These are phyloP conservation scores for Passiflora organensis DNA, from an alignment of 345 rosid genomes.

Conservation along the genomic window DNA sequence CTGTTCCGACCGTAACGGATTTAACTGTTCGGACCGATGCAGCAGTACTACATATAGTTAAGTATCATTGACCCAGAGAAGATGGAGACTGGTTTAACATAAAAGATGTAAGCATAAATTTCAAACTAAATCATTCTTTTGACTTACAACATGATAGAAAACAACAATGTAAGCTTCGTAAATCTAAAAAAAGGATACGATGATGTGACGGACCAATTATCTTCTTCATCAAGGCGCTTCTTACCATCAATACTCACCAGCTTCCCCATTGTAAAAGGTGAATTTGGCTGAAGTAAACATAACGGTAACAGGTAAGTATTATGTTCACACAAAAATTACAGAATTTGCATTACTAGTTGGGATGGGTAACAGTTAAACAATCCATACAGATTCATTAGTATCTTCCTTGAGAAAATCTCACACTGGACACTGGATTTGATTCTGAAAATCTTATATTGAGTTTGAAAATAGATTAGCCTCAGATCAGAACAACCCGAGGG, in stretches of 20 bases:
- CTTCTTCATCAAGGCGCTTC: conserved; percentile 76
- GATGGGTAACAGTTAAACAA: not conserved
- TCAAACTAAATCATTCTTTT: not conserved
- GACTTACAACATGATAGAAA: not conserved
- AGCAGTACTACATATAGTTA: conserved; percentile 58
- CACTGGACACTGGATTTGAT: no score
- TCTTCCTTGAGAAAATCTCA: no score
- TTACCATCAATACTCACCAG: conserved; percentile 42
- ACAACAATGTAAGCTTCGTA: no score
- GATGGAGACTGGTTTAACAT: conserved; percentile 1
- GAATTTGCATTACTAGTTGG: not conserved
- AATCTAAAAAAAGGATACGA: conserved; percentile 76
- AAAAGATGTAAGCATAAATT: not conserved
- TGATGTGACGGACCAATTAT: conserved; percentile 72
- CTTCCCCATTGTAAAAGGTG: conserved; percentile 48
- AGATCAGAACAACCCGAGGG: no score
- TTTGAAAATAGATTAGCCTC: no score
- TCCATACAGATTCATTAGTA: not conserved
- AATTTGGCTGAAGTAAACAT: conserved; percentile 42
- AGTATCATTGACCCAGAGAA: no score
- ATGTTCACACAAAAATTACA: not conserved
- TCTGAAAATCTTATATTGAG: no score
- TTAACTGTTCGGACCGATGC: conserved; percentile 56
- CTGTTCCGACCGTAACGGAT: conserved; percentile 71
- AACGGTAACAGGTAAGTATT: conserved; percentile 9